Evolutionary conservation across 1,139 yeast genomes (phyloP).

Genomic region (Blastobotrys raffinosifermentans): DNA sequence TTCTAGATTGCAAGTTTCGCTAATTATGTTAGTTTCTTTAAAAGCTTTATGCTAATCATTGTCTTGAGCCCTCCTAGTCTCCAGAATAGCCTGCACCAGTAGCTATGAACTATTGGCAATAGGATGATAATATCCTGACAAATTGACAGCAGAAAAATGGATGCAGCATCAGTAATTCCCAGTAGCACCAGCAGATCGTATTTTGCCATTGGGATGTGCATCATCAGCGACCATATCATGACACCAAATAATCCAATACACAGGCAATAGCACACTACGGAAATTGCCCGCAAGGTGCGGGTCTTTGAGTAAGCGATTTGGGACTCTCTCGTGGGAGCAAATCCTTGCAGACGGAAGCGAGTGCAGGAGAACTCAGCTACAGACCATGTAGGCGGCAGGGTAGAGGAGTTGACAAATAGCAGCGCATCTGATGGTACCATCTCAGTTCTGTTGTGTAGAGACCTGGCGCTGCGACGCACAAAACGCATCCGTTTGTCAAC

Average conservation of each 20-base stretch:
- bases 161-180: conserved; percentile 21
- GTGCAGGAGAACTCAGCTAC: not conserved
- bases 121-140: conserved; percentile 18
- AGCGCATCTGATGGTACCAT: too few species aligned
- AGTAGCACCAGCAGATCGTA: conserved; percentile 20
- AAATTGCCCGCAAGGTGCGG: conserved; percentile 14
- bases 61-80: too few species aligned
- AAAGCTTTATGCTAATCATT: too few species aligned
- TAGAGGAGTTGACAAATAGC: too few species aligned
- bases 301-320: conserved; percentile 15
- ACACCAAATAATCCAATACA: conserved; percentile 15
- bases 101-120: conserved; percentile 11
- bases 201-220: conserved; percentile 13
- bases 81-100: too few species aligned
- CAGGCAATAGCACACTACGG: conserved; percentile 14
- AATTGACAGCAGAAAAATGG: conserved; percentile 18
- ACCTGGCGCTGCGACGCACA: too few species aligned
- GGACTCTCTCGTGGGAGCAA: conserved; percentile 14
- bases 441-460: too few species aligned
- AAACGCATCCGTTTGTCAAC: too few species aligned
- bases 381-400: too few species aligned
- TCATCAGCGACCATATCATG: conserved; percentile 14
- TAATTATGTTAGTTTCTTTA: too few species aligned
- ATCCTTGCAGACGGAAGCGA: conserved; percentile 11
- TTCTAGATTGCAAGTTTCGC: too few species aligned